Evolutionary conservation across 441 rosid genomes (phyloP).

Genomic region (Corymbia calophylla): DNA sequence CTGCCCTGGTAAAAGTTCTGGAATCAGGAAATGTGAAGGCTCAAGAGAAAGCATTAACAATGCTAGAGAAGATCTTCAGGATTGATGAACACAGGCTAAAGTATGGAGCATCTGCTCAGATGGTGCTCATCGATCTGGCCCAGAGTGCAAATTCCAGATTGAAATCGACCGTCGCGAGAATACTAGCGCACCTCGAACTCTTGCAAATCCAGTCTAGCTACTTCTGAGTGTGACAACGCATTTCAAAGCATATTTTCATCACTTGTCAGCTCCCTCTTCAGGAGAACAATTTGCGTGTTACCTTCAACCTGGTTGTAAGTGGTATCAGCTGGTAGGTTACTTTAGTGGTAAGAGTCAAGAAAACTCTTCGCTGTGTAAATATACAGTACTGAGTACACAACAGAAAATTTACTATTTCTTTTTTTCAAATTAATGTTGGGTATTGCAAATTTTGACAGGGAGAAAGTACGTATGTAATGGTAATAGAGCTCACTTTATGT

Average conservation of each 20-base stretch:
- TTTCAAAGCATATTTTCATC: too few relatives aligned
- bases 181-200: constrained; percentile 53
- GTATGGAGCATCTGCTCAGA: constrained; percentile 43
- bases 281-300: constrained; percentile 4
- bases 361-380: not conserved
- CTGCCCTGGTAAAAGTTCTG: constrained; percentile 32
- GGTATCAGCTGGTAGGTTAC: not conserved
- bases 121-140: constrained; percentile 48
- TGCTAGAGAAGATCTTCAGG: constrained; percentile 45
- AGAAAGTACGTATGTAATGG: not conserved
- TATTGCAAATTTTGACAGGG: not conserved
- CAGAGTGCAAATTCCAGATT: constrained; percentile 43
- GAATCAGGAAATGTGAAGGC: constrained; percentile 33
- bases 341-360: not conserved
- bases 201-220: constrained; percentile 55
- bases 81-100: constrained; percentile 30
- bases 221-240: constrained; percentile 1
- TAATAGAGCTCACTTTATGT: not conserved
- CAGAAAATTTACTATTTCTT: not conserved
- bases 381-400: not conserved
- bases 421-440: not conserved
- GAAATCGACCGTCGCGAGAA: constrained; percentile 31
- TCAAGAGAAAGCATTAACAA: constrained; percentile 52
- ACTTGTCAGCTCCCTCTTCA: not conserved
- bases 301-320: not conserved